A percentile compares a stretch with the other conserved stretches of the same genome.
Evolutionary conservation across 371 early-diverging fungal genomes (phyloP).

Genomic region (Phascolomyces articulosus): DNA sequence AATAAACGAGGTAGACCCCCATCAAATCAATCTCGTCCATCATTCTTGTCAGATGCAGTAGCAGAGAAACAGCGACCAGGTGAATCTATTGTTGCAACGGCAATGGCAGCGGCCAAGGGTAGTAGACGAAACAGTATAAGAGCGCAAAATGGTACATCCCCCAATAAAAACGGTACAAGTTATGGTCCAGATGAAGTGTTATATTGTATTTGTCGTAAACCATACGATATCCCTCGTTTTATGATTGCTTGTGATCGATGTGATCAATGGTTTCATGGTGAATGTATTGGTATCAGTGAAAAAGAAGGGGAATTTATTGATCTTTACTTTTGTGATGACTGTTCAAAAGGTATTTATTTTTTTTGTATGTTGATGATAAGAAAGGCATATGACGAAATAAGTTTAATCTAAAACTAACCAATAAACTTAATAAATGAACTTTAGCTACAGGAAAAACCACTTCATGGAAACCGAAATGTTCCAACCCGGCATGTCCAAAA

Average conservation of each 20-base stretch:
- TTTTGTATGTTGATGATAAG: too few species aligned
- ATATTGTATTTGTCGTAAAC: slow-evolving; percentile 61
- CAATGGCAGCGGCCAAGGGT: slow-evolving; percentile 10
- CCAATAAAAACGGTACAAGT: neutral
- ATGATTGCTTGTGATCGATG: slow-evolving; percentile 72
- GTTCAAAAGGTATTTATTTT: slow-evolving; percentile 36
- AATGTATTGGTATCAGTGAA: slow-evolving; percentile 64
- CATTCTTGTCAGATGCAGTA: neutral
- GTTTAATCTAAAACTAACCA: too few species aligned
- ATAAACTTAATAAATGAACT: slow-evolving; percentile 3
- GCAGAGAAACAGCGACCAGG: neutral
- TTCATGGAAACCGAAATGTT: slow-evolving; percentile 55
- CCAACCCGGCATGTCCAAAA: slow-evolving; percentile 43
- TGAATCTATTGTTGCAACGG: slow-evolving; percentile 10
- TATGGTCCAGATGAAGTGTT: slow-evolving; percentile 19
- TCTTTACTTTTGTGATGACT: slow-evolving; percentile 58
- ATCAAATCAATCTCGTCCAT: slow-evolving; percentile 1
- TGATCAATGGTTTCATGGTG: slow-evolving; percentile 71
- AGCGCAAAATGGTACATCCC: neutral
- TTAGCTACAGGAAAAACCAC: slow-evolving; percentile 49
- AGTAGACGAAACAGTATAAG: slow-evolving; percentile 14
- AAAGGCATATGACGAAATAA: too few species aligned
- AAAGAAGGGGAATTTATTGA: slow-evolving; percentile 61
- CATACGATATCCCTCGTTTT: slow-evolving; percentile 56
- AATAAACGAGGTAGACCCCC: slow-evolving; percentile 10